Evolutionary conservation across 345 rosid species (phyloP), one percentile per base, ranked within the genome.

Genomic region (Draba incana): DNA sequence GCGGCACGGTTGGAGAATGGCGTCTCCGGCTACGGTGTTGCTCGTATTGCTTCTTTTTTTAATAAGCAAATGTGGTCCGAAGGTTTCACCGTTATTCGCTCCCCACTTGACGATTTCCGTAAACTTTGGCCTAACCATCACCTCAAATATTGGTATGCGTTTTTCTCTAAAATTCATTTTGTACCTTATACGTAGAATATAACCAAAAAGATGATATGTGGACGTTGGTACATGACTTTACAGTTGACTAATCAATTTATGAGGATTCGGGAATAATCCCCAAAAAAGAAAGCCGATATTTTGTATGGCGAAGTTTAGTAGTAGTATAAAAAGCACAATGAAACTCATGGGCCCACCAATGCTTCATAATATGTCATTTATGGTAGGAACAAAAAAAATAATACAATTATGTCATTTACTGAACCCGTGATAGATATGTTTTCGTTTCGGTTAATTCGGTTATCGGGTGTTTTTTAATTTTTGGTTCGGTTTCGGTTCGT

Each of bases 1-100:
- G 95, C 85, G 0, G 83, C 86, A 10, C 79, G 99, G 48, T 69
- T 81, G 8, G 86, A 90, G 1, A 86, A 84, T 41, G 95, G 96
- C 0, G 64, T 86, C 38, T 80, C 96, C 0, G 98, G 99, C 64
- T 94, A 87, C 48, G 99, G 99, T 0, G 79, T 84, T 4, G 92
- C 95, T 0, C 85, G 92, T 43, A 89, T 89, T 25, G 82, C 97
- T 7, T 75, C 88, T 15, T 89, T 87, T 68, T 94, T 94, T 68
- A 75, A 85, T 5, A 94, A 94, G 85, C 82, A 77, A 52, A 86
- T 94, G 95, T 94, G 99, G 99, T 94, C 95, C 11, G 98, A 94
- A 71, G 97, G 99, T 8, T 94, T 94, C 84, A 91, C 99, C 54
- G 68, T 94, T 20, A 66, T 77, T 23, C 98, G 92, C 42, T 85